Conservation (phyloP, 2,329 filamentous ascomycete species). For the Aspergillus pseudotamarii region DNA sequence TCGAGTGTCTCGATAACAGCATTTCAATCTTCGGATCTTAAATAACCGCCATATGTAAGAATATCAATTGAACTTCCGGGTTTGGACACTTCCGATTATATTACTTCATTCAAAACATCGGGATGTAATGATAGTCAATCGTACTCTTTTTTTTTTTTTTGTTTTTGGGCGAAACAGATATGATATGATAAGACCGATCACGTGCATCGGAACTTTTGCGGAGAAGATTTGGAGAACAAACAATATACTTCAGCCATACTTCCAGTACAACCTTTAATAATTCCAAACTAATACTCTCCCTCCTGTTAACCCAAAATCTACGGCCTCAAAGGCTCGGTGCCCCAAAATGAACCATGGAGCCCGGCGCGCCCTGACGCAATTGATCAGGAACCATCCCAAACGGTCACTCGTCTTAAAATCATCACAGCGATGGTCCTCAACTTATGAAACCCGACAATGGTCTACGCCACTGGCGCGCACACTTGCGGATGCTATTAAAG, state of each 20-base stretch:
- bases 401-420: constrained; percentile 17
- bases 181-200: constrained; percentile 21
- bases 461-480: constrained; percentile 90
- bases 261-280: background rate
- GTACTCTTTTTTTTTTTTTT: background rate
- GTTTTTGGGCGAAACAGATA: constrained; percentile 2
- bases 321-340: background rate
- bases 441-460: constrained; percentile 65
- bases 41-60: constrained; percentile 1
- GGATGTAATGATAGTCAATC: background rate
- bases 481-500: constrained; percentile 82
- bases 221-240: constrained; percentile 25
- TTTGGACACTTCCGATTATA: background rate
- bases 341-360: constrained; percentile 32
- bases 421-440: constrained; percentile 36
- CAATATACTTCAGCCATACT: background rate
- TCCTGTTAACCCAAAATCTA: too few relatives aligned
- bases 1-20: background rate
- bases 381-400: constrained; percentile 25
- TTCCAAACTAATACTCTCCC: background rate
- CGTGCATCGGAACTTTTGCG: constrained; percentile 31
- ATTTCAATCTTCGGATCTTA: background rate
- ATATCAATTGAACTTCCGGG: constrained; percentile 3
- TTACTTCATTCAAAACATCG: background rate
- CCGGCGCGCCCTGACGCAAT: constrained; percentile 31